Evolutionary conservation across 2,329 filamentous ascomycete genomes (phyloP), one percentile per base, ranked within the genome.

Genomic region (Colletotrichum cereale): DNA sequence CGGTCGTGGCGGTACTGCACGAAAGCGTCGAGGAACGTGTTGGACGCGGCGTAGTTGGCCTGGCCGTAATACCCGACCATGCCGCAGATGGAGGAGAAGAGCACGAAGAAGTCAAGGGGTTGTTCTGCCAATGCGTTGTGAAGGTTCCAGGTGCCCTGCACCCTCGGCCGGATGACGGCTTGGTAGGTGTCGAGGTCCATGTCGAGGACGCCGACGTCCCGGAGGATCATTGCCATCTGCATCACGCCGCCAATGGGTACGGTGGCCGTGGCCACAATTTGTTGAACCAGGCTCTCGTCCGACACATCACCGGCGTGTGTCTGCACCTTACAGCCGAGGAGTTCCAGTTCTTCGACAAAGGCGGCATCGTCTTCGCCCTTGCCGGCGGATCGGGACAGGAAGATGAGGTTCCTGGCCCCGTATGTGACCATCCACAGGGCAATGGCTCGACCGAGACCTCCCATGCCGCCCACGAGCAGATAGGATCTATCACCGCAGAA

Each of bases 81-180:
- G 21, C 78, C 79, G 0, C 76, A 76, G 10, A 81, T 73, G 5
- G 83, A 85, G 12, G 75, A 77, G 36, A 79, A 75, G 31, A 81
- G 66, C 24, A 79, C 67, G 55, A 85, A 83, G 73, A 86, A 83
- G 69, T 82, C 80, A 1, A 82, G 18, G 6, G 42, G 21, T 2
- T 44, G 72, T 34, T 8, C 55, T 24, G n/a, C 18, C 2, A 71
- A 26, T 24, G 68, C 14, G 36, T 78, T 67, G 73, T 85, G 81
- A 5, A 86, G 75, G 64, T 86, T 86, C 80, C 79, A 82, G 2
- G 82, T 82, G 5, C 83, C 84, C 5, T 76, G 64, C 2, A 83
- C 78, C 74, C 86, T 87, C 8, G 83, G 82, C 16, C 21, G 2
- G 71, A 69, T 2, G 75, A 0, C 77, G 74, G 18, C 83, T 73